Conservation (phyloP, 1,284 basidiomycete genomes). For the Sphaerobolus stellatus region DNA sequence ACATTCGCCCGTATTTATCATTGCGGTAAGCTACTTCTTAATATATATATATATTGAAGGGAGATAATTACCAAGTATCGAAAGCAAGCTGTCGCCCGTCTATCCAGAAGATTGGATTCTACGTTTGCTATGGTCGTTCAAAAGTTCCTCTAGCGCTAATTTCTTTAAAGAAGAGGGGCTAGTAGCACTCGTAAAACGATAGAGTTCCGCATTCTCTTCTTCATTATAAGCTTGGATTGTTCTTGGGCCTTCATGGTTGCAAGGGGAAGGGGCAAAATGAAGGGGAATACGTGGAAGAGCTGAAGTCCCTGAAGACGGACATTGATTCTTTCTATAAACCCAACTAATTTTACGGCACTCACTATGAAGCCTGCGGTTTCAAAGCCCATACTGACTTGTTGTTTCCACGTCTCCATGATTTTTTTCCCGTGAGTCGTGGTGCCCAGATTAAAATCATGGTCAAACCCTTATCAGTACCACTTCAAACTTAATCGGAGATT, state of each 20-base stretch:
- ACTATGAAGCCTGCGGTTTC: constrained; percentile 28
- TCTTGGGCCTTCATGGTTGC: constrained; percentile 31
- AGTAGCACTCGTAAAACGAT: too few relatives aligned
- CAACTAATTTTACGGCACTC: too few relatives aligned
- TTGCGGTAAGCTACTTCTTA: background rate
- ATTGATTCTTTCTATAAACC: too few relatives aligned
- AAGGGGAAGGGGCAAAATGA: constrained; percentile 30
- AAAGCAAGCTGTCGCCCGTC: constrained; percentile 14
- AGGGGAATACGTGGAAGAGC: constrained; percentile 32
- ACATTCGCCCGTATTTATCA: constrained; percentile 4
- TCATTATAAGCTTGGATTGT: constrained; percentile 29
- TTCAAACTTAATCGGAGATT: too few relatives aligned
- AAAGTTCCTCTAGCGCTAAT: too few relatives aligned
- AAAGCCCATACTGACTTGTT: constrained; percentile 26
- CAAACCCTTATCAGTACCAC: constrained; percentile 28
- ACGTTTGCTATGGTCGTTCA: too few relatives aligned
- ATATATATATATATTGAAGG: constrained; percentile 4
- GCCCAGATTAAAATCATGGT: constrained; percentile 32
- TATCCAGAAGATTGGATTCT: too few relatives aligned
- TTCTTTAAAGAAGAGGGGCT: too few relatives aligned
- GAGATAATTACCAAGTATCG: constrained; percentile 14
- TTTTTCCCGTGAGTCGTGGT: constrained; percentile 26
- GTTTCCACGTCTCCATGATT: constrained; percentile 28
- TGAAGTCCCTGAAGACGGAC: constrained; percentile 26
- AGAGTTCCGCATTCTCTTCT: constrained; percentile 12